Base-by-base conservation (phyloP, 257 asterid species). In the Petunia axillaris region DNA sequence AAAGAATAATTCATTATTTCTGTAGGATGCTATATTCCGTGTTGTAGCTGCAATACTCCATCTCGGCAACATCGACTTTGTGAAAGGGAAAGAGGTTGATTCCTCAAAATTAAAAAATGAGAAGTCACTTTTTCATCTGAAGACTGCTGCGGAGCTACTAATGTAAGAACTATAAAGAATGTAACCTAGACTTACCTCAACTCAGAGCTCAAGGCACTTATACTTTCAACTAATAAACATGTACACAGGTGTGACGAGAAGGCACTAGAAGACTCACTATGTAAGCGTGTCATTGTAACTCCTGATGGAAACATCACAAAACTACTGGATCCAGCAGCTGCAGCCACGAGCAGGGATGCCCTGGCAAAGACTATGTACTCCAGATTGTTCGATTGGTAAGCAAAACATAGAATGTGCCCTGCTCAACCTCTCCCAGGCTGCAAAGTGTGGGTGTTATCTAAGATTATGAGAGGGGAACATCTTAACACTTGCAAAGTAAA, bases 1-100 rank as follows among this genome's bases (percentile, higher is more conserved):
- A 63, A 16, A 5, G 2, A 38, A 76, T 1, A 44, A 60, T 68
- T 77, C 80, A 73, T 50, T 13, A 46, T 84, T 64, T 81, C 79
- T 77, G 53, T 62, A 95, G 98, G 99, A 95, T 66, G 97, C 97
- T 64, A 95, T 95, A 86, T 95, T 95, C 89, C 86, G 98, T 6
- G 95, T 95, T 9, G 98, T 95, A 3, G 99, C 99, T 62, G 93
- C 99, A 58, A 95, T 95, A 84, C 98, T 95, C 80, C 99, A 95
- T 83, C 86, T 95, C 79, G 99, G 99, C 77, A 95, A 95, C 77
- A 84, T 93, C 53, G 88, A 93, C 78, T 95, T 95, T 77, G 52
- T 89, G 16, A 93, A 92, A 87, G 98, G 99, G 85, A 87, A 89
- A 76, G 97, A 95, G 76, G 80, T 66, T 13, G 98, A 95, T 79